These are phyloP conservation scores for Monilinia vaccinii-corymbosi DNA, from an alignment of 2,329 filamentous ascomycete species.

Conservation along the genomic window DNA sequence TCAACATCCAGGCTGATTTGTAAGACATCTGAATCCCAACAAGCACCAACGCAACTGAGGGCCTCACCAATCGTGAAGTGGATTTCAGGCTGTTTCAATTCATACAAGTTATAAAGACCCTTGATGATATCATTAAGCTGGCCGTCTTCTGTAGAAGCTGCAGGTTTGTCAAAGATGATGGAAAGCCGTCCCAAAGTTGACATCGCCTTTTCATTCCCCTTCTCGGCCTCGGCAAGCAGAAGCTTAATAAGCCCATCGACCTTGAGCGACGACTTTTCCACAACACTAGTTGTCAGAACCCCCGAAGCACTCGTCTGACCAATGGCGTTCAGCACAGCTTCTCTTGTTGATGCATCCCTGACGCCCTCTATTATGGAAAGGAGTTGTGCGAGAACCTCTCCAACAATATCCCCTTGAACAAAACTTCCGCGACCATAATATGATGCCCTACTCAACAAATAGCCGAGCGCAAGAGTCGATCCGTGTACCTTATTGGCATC, in stretches of 20 bases:
- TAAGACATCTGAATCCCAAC: constrained; percentile 78
- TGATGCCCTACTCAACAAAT: constrained; percentile 45
- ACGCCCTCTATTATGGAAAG: constrained; percentile 44
- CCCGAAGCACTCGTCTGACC: constrained; percentile 53
- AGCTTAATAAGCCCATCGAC: constrained; percentile 42
- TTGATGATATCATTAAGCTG: constrained; percentile 49
- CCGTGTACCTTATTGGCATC: constrained; percentile 51
- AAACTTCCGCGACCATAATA: constrained; percentile 36
- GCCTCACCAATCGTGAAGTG: constrained; percentile 90
- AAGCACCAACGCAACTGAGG: constrained; percentile 64
- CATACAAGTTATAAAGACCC: constrained; percentile 67
- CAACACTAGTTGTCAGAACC: constrained; percentile 32
- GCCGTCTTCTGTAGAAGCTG: constrained; percentile 28
- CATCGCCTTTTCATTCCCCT: constrained; percentile 75
- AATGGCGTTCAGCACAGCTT: constrained; percentile 47
- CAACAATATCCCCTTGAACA: constrained; percentile 31
- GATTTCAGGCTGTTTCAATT: constrained; percentile 75
- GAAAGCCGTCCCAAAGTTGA: constrained; percentile 70
- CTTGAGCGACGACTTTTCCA: constrained; percentile 19
- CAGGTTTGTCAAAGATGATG: constrained; percentile 45
- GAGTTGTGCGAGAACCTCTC: constrained; percentile 35
- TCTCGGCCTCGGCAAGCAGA: constrained; percentile 61
- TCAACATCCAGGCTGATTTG: constrained; percentile 70
- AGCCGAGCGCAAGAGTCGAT: constrained; percentile 48
- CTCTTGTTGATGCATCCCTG: constrained; percentile 46